Evolutionary conservation across 2,329 filamentous ascomycete genomes (phyloP), one percentile per base, ranked within the genome.

Genomic region (Seiridium cupressi): DNA sequence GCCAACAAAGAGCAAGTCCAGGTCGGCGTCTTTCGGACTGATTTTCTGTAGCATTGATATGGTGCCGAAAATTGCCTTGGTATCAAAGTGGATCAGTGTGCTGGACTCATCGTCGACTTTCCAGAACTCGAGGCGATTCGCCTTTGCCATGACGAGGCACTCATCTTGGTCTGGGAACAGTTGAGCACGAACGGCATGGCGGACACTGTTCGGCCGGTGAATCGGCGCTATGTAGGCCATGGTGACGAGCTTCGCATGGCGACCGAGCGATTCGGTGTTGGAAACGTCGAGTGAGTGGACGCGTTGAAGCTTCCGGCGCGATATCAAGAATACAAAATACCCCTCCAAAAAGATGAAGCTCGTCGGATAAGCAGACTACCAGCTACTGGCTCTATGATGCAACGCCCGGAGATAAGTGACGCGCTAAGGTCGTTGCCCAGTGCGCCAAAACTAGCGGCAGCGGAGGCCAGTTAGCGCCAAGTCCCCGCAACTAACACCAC

Each of bases 191-290:
- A 98, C 75, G 11, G 93, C 94, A 84, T 97, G 91, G 59, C 93
- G 88, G 64, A 97, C 88, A 79, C 92, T 96, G 74, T 92, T 97
- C 32, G 95, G 90, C 68, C 89, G 85, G 75, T 99, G 95, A 60
- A 99, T 95, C 44, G 95, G 93, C 63, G 92, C 93, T 70, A 99
- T 81, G 75, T 98, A 99, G 57, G 95, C 91, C 95, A 99, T 99
- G 59, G 58, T 70, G 66, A n/a, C 44, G 54, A 38, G 40, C 61
- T 55, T 69, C 61, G 55, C 70, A 72, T 70, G 51, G 32, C 60
- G 48, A 46, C 34, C 60, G 49, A 26, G 10, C 32, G 51, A 35
- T 40, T 13, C 32, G 8, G 32, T 1, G 6, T 53, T 18, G 5
- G 4, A 5, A 7, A 4, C 5, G 48, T 38, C 34, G 49, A 38